These are phyloP conservation scores for Gossypium longicalyx DNA, from an alignment of 345 rosid genomes.

Conservation along the genomic window DNA sequence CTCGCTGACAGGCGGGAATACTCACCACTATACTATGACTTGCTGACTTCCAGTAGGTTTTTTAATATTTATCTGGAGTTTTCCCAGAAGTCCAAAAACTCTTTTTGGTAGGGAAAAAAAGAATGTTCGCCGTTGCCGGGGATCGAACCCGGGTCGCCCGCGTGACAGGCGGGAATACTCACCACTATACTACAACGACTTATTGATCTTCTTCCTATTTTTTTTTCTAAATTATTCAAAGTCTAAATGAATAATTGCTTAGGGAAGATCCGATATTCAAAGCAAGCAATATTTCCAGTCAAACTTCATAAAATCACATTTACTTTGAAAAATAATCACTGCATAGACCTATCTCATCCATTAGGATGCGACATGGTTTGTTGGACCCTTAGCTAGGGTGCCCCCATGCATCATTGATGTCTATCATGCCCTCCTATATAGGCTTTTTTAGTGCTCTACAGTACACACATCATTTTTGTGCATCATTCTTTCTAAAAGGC, in stretches of 20 bases:
- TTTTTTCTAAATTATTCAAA: too few relatives aligned
- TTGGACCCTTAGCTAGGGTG: constrained; percentile 7
- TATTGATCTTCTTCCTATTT: rapidly evolving
- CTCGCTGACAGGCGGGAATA: constrained; percentile 97
- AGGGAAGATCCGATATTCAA: too few relatives aligned
- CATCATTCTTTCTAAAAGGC: constrained; percentile 24
- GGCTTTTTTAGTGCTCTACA: neutral
- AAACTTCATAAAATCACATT: too few relatives aligned
- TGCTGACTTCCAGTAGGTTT: rapidly evolving
- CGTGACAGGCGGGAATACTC: constrained; percentile 95
- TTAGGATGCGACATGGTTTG: constrained; percentile 20
- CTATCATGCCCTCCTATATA: neutral
- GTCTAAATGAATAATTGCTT: too few relatives aligned
- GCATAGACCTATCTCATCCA: constrained; percentile 33
- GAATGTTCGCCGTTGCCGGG: constrained; percentile 66
- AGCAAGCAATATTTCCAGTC: neutral
- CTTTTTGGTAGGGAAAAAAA: too few relatives aligned
- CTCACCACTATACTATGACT: constrained; percentile 55
- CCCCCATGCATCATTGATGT: constrained; percentile 22
- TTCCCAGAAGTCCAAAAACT: too few relatives aligned
- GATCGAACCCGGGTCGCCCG: constrained; percentile 98
- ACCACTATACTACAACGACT: constrained; percentile 98
- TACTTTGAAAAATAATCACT: constrained; percentile 11
- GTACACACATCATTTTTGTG: neutral
- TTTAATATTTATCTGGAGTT: too few relatives aligned